Percentiles rank a stretch among this genome's conserved stretches.
Conservation (phyloP, 306 rosid species). For the Prunus kanzakura region DNA sequence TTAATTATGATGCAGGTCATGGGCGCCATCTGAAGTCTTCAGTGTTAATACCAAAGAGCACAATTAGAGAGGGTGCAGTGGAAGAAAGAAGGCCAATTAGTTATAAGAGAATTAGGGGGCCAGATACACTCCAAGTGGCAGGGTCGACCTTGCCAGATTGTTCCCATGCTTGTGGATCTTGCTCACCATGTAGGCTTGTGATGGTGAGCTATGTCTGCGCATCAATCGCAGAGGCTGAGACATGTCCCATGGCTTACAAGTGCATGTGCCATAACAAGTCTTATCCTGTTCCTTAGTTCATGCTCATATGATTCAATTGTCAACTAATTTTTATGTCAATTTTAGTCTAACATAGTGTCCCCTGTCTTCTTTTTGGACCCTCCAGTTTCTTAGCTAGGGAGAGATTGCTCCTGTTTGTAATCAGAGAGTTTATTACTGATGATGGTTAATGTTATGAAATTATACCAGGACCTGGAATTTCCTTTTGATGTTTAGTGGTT, state of each 20-base stretch:
- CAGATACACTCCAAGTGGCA: conserved; percentile 55
- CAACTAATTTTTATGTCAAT: neutral
- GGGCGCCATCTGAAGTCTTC: neutral
- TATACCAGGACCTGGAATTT: neutral
- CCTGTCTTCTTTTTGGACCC: neutral
- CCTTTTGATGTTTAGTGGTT: neutral
- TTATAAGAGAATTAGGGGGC: neutral
- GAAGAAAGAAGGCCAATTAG: conserved; percentile 8
- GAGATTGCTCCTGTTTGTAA: conserved; percentile 15
- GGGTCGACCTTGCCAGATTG: conserved; percentile 85
- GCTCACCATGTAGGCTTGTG: conserved; percentile 68
- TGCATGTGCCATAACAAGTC: conserved; percentile 85
- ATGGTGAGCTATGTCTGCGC: conserved; percentile 84
- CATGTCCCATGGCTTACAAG: conserved; percentile 93
- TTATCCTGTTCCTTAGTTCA: conserved; percentile 67
- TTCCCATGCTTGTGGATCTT: conserved; percentile 82
- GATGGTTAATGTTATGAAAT: neutral
- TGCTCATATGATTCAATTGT: neutral
- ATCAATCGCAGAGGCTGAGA: conserved; percentile 64
- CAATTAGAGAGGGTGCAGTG: neutral
- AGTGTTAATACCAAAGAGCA: neutral
- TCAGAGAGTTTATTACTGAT: conserved; percentile 13
- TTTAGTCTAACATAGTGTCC: neutral
- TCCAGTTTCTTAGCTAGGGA: neutral
- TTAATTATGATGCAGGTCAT: neutral